Evolutionary conservation across 371 early-diverging fungal species (phyloP), one percentile per base, ranked within the genome.

Genomic region (Actinomucor elegans): DNA sequence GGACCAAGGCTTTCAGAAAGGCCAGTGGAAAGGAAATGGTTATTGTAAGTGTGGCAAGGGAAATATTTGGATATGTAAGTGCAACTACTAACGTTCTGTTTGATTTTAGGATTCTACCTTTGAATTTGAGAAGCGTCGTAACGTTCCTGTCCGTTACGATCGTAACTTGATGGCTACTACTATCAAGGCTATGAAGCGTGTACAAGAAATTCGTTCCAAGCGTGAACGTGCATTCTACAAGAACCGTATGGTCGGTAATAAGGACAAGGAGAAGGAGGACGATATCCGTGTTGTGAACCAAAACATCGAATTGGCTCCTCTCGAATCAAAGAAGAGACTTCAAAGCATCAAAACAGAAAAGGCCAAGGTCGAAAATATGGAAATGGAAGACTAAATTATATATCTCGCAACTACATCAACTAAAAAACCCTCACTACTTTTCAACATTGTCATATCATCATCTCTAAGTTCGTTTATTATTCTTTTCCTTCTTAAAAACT

Each of bases 1-100:
- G 99, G 99, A 99, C 99, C 46, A 99, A 98, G 87, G 97, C 99
- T 17, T 98, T 95, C 89, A 85, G 99, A 66, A 92, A 90, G 75
- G 88, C 97, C 18, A 87, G 91, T 17, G 97, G 98, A 69, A 99
- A 99, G 81, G 99, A 99, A 79, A 94, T 99, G 97, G 87, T 91
- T 17, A 91, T 97, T 50, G 92, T 92, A 84, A 66, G 84, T 83
- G 9, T 36, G 3, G 18, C 18, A 4, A 11, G 18, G 4, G 36
- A 36, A 4, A 1, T 36, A 15, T 14, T 11, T 5, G 26, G 23
- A 40, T 40, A 11, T 20, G 21, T 10, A 5, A 40, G 7, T 18
- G 18, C 18, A 40, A 4, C 23, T 41, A 24, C 7, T 0, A 15
- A 41, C 24, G 26, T 14, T 36, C 43, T 43, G 47, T 17, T 49